Evolutionary conservation across 768 basidiomycete species (phyloP), one percentile per base, ranked within the genome.

Genomic region (Amanita exitialis): DNA sequence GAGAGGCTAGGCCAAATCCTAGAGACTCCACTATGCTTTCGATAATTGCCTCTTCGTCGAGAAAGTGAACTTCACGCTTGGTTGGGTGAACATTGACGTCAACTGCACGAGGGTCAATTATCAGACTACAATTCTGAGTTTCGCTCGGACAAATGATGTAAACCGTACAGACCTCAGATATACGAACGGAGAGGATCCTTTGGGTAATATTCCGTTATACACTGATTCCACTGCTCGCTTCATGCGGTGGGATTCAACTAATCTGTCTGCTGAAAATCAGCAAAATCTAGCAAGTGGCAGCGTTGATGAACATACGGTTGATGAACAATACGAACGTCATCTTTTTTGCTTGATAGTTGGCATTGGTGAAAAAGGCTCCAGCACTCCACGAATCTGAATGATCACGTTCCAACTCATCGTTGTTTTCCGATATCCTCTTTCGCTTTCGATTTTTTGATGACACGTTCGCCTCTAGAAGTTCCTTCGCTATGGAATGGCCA

Each of bases 41-140:
- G 5, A 83, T 83, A 59, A 97, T 89, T 12, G 68, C 72, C 47
- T 97, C 95, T 63, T 98, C 92, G 54, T 96, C 81, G 44, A 97
- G 65, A 60, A 98, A 98, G 57, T 92, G 90, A 1, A 97, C 92
- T 63, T 97, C 94, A 41, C 88, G 86, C 64, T 99, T 99, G 2
- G 96, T 98, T 0, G 95, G 96, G 62, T 97, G 94, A 6, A 98
- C 92, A 59, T 99, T 99, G 49, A 97, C 94, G 58, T 99, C 96
- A 15, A 99, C 86, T 21, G 86, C 82, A 27, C 80, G 76, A 0
- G 93, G 91, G 54, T 92, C 84, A 57, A 97, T 83, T 37, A 82
- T 73, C 38, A 98, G 65, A 57, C 93, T 94, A 53, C 8, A 23
- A 10, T 21, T 42, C 43, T 13, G 30, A 38, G 21, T 44, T 51